Percentiles rank a stretch among this genome's conserved stretches.
Evolutionary conservation across 1,284 basidiomycete species (phyloP).

Genomic region (Termitomyces sp.): DNA sequence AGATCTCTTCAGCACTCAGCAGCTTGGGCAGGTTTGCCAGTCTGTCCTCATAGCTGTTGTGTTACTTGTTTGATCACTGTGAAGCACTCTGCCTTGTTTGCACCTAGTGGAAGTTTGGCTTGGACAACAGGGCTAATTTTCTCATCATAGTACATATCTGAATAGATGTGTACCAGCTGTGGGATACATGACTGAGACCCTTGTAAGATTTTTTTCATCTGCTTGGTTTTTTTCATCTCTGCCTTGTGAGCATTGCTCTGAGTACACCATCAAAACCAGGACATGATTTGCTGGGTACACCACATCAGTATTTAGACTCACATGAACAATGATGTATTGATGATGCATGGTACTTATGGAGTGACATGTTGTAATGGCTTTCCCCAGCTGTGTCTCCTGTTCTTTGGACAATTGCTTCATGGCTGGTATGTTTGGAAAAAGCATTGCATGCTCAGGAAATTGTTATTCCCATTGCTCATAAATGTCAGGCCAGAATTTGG

Average conservation of each 20-base stretch:
- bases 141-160: background rate
- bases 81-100: background rate
- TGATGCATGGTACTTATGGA: background rate
- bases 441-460: background rate
- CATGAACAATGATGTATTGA: no score
- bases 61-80: background rate
- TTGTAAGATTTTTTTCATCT: background rate
- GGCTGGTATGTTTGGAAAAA: background rate
- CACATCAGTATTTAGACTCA: background rate
- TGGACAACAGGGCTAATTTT: background rate
- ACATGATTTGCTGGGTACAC: background rate
- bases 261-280: background rate
- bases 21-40: no score
- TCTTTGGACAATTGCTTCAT: background rate
- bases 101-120: background rate
- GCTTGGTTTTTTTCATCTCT: background rate
- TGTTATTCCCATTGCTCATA: conserved; percentile 5
- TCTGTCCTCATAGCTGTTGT: no score
- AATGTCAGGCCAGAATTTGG: background rate
- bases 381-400: background rate
- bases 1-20: no score
- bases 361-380: background rate
- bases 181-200: background rate
- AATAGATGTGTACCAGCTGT: conserved; percentile 1
- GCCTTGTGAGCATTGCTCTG: background rate